phyloP scores from a whole-genome alignment of 1,284 basidiomycete genomes.

The Porogramme epimiltina region DNA sequence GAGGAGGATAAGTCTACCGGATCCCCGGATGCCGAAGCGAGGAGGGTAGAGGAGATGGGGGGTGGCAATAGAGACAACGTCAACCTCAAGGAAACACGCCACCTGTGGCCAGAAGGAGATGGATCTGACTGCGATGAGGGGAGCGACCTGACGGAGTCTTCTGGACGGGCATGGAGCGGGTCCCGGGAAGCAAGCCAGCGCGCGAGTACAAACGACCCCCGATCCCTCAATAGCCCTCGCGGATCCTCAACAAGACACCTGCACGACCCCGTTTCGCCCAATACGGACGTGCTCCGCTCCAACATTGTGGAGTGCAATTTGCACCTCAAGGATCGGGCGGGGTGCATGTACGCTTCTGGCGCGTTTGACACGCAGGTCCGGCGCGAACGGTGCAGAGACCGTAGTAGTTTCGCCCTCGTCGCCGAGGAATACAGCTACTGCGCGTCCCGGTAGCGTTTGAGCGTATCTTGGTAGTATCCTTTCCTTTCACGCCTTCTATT shows the following conservation, averaged over 20 bases:
- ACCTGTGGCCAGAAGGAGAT: too few relatives aligned
- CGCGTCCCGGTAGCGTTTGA: conserved; percentile 33
- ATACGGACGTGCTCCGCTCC: conserved; percentile 35
- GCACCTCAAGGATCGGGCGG: conserved; percentile 34
- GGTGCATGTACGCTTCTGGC: conserved; percentile 43
- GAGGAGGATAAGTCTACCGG: conserved; percentile 5
- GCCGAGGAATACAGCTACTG: conserved; percentile 35
- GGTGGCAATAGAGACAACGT: too few relatives aligned
- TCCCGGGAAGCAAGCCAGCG: too few relatives aligned
- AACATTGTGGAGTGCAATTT: conserved; percentile 37
- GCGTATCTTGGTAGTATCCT: conserved; percentile 15
- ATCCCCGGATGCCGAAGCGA: conserved; percentile 2
- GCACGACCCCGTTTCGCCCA: conserved; percentile 11
- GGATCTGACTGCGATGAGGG: too few relatives aligned
- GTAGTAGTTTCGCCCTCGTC: conserved; percentile 41
- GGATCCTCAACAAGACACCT: conserved; percentile 2
- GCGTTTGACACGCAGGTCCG: conserved; percentile 39
- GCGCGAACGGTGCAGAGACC: conserved; percentile 37
- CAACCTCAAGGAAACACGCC: too few relatives aligned
- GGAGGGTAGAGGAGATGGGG: neutral
- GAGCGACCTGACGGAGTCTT: conserved; percentile 2
- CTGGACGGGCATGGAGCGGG: conserved; percentile 7
- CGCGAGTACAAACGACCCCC: too few relatives aligned
- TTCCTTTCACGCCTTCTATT: neutral
- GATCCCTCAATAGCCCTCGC: too few relatives aligned